Base-by-base conservation (phyloP, 2,329 filamentous ascomycete genomes). In the Exophiala spinifera region DNA sequence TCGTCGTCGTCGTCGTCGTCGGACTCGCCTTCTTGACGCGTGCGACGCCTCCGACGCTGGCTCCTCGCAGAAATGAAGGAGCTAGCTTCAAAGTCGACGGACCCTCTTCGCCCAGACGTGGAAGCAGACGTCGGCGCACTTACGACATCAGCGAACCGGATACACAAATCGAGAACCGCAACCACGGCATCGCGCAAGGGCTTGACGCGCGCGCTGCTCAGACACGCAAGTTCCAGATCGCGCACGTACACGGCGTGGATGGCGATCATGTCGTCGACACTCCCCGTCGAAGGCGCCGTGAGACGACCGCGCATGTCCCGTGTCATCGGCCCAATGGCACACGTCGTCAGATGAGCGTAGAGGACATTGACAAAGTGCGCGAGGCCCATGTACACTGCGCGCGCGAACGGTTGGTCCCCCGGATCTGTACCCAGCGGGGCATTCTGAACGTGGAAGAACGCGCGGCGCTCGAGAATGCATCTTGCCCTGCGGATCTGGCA, bases 241-340 rank as follows among this genome's bases (percentile, higher is more conserved):
- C 76, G 77, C 42, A 87, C 73, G 64, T 87, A 92, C 0, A 70
- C 67, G 3, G 80, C 72, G 66, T 96, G 91, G 1, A 85, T 78
- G 1, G 72, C 71, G 21, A 91, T 84, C 88, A 96, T 95, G 21
- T 80, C 80, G 66, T 96, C 90, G 8, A 96, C 83, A 61, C 92
- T 89, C 21, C 79, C 76, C 0, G 89, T 55, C 83, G 4, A 74
- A 72, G 89, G 49, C 83, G 4, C 74, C 71, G 13, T 72, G 70
- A 96, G 77, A 0, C 78, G 74, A 2, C 70, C 67, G 4, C 74
- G 73, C 74, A 96, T 80, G 25, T 76, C 74, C 1, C 70, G 65
- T 1, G 79, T 81, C 19, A 83, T 77, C 0, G 84, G 81, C 0
- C 79, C 79, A 1, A 95, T 76, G 1, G 91, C 87, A 1, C 90